Evolutionary conservation across 2,329 filamentous ascomycete genomes (phyloP).

Genomic region (Lecanicillium sp.): DNA sequence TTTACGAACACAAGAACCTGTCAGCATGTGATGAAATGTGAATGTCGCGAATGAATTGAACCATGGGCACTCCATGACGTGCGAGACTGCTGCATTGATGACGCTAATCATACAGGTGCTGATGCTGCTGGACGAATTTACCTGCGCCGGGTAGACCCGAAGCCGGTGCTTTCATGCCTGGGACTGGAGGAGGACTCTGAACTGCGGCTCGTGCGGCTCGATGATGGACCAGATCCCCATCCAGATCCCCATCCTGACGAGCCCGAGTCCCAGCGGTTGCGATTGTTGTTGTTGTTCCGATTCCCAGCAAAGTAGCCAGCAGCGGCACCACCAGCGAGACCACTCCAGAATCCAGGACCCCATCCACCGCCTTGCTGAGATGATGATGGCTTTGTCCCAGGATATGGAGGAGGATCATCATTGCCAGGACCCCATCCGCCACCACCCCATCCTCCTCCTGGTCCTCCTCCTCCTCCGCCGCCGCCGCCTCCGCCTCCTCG

Average conservation of each 20-base stretch:
- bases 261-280: conserved; percentile 18
- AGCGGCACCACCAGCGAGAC: conserved; percentile 59
- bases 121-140: conserved; percentile 19
- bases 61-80: too few species aligned
- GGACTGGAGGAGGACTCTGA: conserved; percentile 32
- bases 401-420: conserved; percentile 49
- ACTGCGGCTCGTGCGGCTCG: conserved; percentile 27
- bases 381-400: conserved; percentile 27
- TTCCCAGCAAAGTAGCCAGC: conserved; percentile 58
- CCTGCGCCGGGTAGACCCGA: conserved; percentile 59
- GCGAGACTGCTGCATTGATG: too few species aligned
- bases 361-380: conserved; percentile 14
- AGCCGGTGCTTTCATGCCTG: conserved; percentile 62
- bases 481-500: conserved; percentile 31
- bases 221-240: conserved; percentile 22
- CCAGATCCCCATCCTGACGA: conserved; percentile 27
- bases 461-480: conserved; percentile 26
- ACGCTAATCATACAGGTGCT: too few species aligned
- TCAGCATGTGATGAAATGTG: too few species aligned
- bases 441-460: conserved; percentile 16
- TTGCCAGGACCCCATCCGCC: conserved; percentile 26
- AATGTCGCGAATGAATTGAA: too few species aligned
- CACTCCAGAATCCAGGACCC: conserved; percentile 40
- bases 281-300: conserved; percentile 27
- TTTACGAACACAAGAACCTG: too few species aligned